Percentiles rank a stretch among this genome's conserved stretches.
These are phyloP conservation scores for Phlyctochytrium bullatum DNA, from an alignment of 192 early-diverging fungal genomes.

Conservation along the genomic window DNA sequence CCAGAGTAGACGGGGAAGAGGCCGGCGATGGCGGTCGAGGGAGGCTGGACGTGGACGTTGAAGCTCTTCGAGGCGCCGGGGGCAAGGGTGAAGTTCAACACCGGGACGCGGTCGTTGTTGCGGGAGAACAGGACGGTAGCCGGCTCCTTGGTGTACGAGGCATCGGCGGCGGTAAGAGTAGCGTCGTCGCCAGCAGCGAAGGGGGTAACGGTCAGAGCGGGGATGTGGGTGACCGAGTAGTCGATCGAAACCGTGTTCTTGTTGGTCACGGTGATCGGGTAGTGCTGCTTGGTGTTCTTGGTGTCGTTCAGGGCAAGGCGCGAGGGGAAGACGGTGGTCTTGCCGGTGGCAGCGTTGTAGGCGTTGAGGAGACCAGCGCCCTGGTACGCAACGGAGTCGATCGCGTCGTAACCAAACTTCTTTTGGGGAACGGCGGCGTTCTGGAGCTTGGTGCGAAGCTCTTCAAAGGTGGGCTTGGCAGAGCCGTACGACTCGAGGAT, in stretches of 20 bases:
- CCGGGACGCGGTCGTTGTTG: background rate
- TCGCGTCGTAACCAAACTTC: conserved; percentile 7
- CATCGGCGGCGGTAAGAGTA: background rate
- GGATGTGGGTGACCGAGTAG: background rate
- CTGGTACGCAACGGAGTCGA: conserved; percentile 62
- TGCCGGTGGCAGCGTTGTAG: conserved; percentile 52
- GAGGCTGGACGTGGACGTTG: conserved; percentile 28
- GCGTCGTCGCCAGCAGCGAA: conserved; percentile 6
- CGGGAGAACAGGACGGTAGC: background rate
- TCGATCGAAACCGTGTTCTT: background rate
- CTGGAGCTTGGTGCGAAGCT: conserved; percentile 38
- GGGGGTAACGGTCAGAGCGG: conserved; percentile 1
- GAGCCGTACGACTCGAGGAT: conserved; percentile 34
- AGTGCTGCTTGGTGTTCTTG: conserved; percentile 8
- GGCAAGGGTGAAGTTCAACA: conserved; percentile 14
- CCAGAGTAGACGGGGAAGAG: conserved; percentile 34
- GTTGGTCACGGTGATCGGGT: conserved; percentile 1
- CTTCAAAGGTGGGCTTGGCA: conserved; percentile 26
- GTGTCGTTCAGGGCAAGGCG: conserved; percentile 6
- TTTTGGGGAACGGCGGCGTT: conserved; percentile 48
- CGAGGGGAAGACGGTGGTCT: conserved; percentile 47
- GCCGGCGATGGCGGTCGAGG: conserved; percentile 8
- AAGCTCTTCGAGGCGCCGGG: conserved; percentile 29
- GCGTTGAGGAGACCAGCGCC: conserved; percentile 75
- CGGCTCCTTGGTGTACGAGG: background rate